Conservation (phyloP, 345 rosid species). For the Psidium guajava region DNA sequence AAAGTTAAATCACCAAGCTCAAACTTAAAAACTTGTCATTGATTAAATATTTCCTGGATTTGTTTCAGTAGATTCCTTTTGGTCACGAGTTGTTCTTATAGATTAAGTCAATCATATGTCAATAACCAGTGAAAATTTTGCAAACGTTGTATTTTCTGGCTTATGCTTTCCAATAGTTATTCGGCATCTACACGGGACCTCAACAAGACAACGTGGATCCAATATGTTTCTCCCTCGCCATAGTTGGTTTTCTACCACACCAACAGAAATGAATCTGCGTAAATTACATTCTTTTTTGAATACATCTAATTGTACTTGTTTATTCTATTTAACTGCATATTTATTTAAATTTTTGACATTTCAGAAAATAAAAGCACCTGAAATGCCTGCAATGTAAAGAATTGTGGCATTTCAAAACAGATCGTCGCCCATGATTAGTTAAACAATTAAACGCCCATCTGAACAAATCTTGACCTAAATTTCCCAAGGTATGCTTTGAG, state of each 20-base stretch:
- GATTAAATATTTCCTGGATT: neutral
- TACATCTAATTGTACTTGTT: neutral
- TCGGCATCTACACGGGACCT: neutral
- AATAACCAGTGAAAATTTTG: neutral
- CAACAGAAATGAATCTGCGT: neutral
- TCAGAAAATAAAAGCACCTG: neutral
- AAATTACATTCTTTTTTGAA: neutral
- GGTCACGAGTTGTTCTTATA: neutral
- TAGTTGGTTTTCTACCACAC: neutral
- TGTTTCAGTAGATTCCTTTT: neutral
- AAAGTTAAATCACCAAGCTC: neutral
- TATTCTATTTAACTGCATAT: neutral
- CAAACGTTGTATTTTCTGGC: neutral
- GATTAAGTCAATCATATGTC: neutral
- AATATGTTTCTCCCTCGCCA: neutral
- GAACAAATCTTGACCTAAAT: neutral
- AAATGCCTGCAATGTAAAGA: neutral
- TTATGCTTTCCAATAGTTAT: neutral
- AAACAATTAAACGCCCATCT: neutral
- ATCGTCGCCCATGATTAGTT: neutral
- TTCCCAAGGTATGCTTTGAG: neutral
- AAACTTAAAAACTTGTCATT: neutral
- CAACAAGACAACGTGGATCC: neutral
- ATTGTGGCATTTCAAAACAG: neutral
- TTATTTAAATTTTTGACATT: neutral